Base-by-base conservation (phyloP, 352 stramenopile genomes). In the Phytophthora rubi region DNA sequence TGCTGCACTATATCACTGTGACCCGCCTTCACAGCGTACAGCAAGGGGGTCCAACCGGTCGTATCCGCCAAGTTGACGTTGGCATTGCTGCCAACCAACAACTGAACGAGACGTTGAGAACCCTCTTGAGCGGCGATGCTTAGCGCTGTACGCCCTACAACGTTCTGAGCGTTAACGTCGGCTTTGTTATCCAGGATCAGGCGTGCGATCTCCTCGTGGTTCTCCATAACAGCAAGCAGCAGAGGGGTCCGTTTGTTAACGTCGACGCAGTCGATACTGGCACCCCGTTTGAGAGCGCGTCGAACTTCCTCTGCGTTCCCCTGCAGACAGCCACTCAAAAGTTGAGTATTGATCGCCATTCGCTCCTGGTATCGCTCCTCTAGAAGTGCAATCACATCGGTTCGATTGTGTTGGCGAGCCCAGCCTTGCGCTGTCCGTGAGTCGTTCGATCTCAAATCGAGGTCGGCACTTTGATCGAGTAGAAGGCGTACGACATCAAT, bases 11-110 rank as follows among this genome's bases (percentile, higher is more conserved):
- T 47, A 13, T 15, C 12, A 7, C 9, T n/a, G 21, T 52, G n/a
- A 8, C 55, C 37, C n/a, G 30, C 33, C 47, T 52, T 33, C 16
- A 62, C 37, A 18, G 55, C 55, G 16, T 62, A 35, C 21, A 62
- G 18, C 7, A 62, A 21, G 2, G 37, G 37, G 8, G 37, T 62
- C 21, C 21, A 52, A 21, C 37, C 55, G 9, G 33, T 49, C 6
- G 33, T 26, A 52, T 49, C 39, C 5, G 39, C 55, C 37, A 47
- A 26, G 15, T 53, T 39, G n/a, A 44, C 37, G n/a, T 39, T 18
- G 2, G 55, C 35, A 18, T 33, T 5, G 13, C 37, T 21, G 15
- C 23, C 18, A 10, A 62, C 4, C 33, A 62, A 39, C 55, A 51
- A 9, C 3, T 49, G 0, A 8, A 52, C 35, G 4, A 49, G 26